Evolutionary conservation across 148 eudicot genomes (phyloP), one percentile per base, ranked within the genome.

Genomic region (Limonium bicolor): DNA sequence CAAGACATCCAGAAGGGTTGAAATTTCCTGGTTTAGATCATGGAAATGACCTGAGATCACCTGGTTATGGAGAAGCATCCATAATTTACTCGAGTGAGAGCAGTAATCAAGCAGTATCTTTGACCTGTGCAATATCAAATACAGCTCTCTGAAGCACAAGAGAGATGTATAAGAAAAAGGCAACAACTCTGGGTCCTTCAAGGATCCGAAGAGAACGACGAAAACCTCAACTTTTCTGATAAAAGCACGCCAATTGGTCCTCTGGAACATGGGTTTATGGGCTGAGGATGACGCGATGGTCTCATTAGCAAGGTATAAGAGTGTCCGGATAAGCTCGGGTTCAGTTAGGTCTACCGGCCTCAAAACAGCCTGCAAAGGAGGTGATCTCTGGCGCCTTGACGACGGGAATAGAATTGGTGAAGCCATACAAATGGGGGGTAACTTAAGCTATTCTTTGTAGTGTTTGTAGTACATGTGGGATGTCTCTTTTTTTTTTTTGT

Each of bases 31-130:
- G 59, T 64, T 71, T 28, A 87, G 64, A 48, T 87, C 96, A 64
- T 83, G 86, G 45, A 83, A 87, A 72, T 83, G 83, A 1, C 92
- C 86, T 0, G 94, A 76, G 55, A 87, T 67, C 0, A 78, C 46
- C 33, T 71, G 80, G 54, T 76, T 83, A 43, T 87, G 96, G 20
- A 87, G 59, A 33, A 87, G 56, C 7, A 87, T 63, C 96, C 96
- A 87, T 60, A 83, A 33, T 51, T 65, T 77, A 47, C 90, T 70
- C 27, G 86, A 79, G 1, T 63, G 68, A 2, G 47, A 43, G 44
- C 85, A 74, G 54, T 80, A 83, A 51, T 77, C 80, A n/a, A 87
- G 68, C 41, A 87, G 47, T 20, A 87, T 69, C 54, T 82, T 83
- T 13, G 78, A 83, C 46, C 90, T 67, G 59, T 77, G 68, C 41